These are phyloP conservation scores for Clavispora santaluciae DNA, from an alignment of 805 yeast genomes.

Conservation along the genomic window DNA sequence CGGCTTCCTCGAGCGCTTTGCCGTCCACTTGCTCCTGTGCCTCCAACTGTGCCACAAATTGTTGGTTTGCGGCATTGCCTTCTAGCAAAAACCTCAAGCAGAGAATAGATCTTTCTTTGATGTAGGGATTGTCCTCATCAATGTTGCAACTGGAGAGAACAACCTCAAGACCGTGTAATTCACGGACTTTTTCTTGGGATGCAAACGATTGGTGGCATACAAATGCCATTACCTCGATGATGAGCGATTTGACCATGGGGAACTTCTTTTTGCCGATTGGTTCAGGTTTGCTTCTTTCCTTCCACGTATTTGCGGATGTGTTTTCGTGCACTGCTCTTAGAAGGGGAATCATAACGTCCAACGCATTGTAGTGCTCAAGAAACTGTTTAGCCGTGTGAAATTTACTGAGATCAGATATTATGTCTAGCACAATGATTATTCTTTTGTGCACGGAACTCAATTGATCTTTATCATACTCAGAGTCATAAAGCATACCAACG, in stretches of 20 bases:
- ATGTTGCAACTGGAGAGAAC: slow-evolving; percentile 77
- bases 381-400: slow-evolving; percentile 38
- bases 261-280: slow-evolving; percentile 25
- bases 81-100: slow-evolving; percentile 68
- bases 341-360: slow-evolving; percentile 31
- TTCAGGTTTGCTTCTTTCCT: background rate
- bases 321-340: slow-evolving; percentile 39
- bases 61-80: slow-evolving; percentile 65
- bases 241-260: slow-evolving; percentile 62
- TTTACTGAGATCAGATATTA: slow-evolving; percentile 38
- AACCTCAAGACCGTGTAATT: slow-evolving; percentile 62
- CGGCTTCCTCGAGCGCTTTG: slow-evolving; percentile 57
- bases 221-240: slow-evolving; percentile 62
- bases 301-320: slow-evolving; percentile 16
- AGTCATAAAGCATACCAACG: slow-evolving; percentile 8
- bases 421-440: slow-evolving; percentile 31
- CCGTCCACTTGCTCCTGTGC: slow-evolving; percentile 63
- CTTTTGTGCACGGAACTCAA: slow-evolving; percentile 11
- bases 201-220: slow-evolving; percentile 47
- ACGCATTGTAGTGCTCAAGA: slow-evolving; percentile 35
- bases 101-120: slow-evolving; percentile 77
- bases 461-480: slow-evolving; percentile 2
- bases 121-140: slow-evolving; percentile 84
- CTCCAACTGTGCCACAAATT: slow-evolving; percentile 70
- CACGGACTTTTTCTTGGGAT: slow-evolving; percentile 66